These are phyloP conservation scores for Pseudognaphalium luteoalbum DNA, from an alignment of 129 eudicot genomes.

Conservation along the genomic window DNA sequence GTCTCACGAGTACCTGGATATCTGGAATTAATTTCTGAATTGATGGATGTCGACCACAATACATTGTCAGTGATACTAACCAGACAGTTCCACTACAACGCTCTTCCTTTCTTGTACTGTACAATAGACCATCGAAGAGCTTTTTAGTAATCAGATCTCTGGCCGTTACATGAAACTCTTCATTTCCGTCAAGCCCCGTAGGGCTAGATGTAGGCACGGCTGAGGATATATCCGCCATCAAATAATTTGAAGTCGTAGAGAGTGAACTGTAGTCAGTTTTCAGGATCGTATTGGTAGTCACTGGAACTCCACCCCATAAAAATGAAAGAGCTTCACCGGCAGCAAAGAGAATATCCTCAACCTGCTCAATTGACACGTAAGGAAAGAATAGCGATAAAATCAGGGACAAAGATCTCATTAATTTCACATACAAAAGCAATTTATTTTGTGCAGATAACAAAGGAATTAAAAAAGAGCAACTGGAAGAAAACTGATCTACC, in stretches of 20 bases:
- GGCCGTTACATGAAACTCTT: constrained; percentile 39
- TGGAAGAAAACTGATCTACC: constrained; percentile 43
- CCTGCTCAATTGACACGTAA: constrained; percentile 48
- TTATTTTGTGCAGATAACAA: neutral
- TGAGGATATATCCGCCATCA: constrained; percentile 72
- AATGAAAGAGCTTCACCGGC: constrained; percentile 97
- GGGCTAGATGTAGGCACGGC: constrained; percentile 34
- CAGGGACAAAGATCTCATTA: neutral
- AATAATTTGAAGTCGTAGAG: constrained; percentile 79
- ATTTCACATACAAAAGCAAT: constrained; percentile 9
- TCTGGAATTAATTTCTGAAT: constrained; percentile 91
- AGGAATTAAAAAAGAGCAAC: neutral
- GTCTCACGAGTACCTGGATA: constrained; percentile 66
- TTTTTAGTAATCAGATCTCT: constrained; percentile 22
- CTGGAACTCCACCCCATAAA: constrained; percentile 98
- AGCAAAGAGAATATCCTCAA: constrained; percentile 93
- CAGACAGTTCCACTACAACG: constrained; percentile 97
- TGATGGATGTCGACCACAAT: constrained; percentile 78
- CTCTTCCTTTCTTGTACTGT: constrained; percentile 90
- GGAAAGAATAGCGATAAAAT: neutral
- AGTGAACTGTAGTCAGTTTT: constrained; percentile 83
- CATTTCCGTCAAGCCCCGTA: constrained; percentile 44
- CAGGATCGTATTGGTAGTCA: constrained; percentile 70
- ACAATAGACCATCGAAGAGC: constrained; percentile 78
- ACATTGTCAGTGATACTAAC: constrained; percentile 86